Conservation (phyloP, 306 rosid species). For the Biancaea sappan region DNA sequence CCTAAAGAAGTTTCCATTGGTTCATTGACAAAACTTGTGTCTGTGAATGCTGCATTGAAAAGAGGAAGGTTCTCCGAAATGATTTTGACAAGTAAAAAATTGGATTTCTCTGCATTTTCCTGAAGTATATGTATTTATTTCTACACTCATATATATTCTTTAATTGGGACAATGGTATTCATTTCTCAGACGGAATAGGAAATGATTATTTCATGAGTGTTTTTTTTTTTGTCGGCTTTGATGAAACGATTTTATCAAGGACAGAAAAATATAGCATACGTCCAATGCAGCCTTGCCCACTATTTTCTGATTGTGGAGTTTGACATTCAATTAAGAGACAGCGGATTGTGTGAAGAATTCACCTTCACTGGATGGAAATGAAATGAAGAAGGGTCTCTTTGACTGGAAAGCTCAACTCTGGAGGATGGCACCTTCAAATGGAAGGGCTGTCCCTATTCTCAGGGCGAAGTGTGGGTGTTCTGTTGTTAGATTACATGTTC, state of each 20-base stretch:
- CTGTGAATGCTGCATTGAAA: neutral
- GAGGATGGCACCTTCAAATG: constrained; percentile 95
- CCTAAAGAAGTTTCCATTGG: neutral
- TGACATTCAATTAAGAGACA: constrained; percentile 90
- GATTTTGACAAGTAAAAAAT: neutral
- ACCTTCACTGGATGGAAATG: constrained; percentile 50
- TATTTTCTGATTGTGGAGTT: constrained; percentile 53
- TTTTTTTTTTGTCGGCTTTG: neutral
- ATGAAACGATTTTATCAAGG: neutral
- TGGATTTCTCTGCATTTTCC: no score
- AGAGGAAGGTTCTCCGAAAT: neutral
- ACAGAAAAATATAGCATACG: neutral
- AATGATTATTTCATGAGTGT: neutral
- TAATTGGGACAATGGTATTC: constrained; percentile 18
- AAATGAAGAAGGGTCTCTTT: constrained; percentile 71
- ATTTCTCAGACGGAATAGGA: neutral
- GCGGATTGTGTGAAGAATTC: constrained; percentile 93
- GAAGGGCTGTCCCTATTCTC: constrained; percentile 81
- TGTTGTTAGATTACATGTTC: constrained; percentile 95
- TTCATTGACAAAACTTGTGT: neutral
- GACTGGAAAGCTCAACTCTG: constrained; percentile 87
- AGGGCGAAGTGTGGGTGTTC: constrained; percentile 94
- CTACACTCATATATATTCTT: no score
- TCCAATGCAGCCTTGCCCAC: neutral
- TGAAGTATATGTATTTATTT: neutral